Evolutionary conservation across 768 basidiomycete species (phyloP), one percentile per base, ranked within the genome.

Genomic region (Gelatoporia subvermispora): DNA sequence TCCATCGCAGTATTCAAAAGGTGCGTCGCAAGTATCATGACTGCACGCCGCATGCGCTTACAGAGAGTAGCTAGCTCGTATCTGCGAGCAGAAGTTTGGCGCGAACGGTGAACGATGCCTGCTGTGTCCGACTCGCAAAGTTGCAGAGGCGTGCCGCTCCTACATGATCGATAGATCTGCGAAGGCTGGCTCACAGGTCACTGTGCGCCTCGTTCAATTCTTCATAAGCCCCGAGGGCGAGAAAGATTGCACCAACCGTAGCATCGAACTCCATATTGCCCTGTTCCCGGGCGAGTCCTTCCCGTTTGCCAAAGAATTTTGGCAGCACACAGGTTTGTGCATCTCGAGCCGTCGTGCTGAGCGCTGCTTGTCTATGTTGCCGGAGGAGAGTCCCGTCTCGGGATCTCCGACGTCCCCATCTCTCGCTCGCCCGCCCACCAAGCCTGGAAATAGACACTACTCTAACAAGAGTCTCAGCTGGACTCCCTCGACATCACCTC

Each of bases 301-400:
- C 57, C 59, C 75, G 8, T 63, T 85, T 7, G 92, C 90, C 8
- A 95, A 89, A 63, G 77, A 92, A 64, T 97, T 94, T 67, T 98
- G 95, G 95, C 94, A 97, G 57, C 95, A 97, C 63, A 82, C 87
- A 0, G 95, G 95, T 0, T 70, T 87, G 50, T 93, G 94, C 1
- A 84, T 99, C 35, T 92, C 88, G 3, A 93, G 89, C 51, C 83
- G 95, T 7, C 68, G 87, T 17, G 93, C 93, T 3, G 92, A 93
- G 50, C 74, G 81, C 49, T 93, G 88, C 61, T 72, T 98, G 37
- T 72, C 81, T 23, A 70, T 91, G 57, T 72, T 93, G 1, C 77
- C 82, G 0, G 76, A 56, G 21, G 60, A 61, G 15, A 8, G 41
- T 10, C 41, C 47, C 5, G 22, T 49, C 3, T 2, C 35, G 11